These are phyloP conservation scores for Candida alai DNA, from an alignment of 805 yeast species.

Conservation along the genomic window DNA sequence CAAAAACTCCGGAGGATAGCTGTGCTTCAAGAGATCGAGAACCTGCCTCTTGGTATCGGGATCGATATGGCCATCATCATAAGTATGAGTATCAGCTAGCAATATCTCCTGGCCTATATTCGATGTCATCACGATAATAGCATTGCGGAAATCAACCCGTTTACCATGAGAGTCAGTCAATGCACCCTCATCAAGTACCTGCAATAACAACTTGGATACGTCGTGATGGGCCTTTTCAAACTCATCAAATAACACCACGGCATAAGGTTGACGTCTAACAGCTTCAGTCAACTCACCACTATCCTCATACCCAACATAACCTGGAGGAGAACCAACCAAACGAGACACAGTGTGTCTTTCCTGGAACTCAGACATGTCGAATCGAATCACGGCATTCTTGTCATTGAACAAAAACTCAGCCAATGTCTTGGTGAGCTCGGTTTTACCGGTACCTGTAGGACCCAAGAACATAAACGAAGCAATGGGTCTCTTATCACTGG, in stretches of 20 bases:
- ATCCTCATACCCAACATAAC: constrained; percentile 94
- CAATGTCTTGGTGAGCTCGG: constrained; percentile 88
- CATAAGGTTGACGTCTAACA: constrained; percentile 89
- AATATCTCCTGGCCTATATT: constrained; percentile 93
- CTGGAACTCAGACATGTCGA: constrained; percentile 98
- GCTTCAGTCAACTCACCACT: constrained; percentile 97
- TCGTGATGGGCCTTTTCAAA: constrained; percentile 97
- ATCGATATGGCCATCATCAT: constrained; percentile 58
- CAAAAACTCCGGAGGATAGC: constrained; percentile 92
- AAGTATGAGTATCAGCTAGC: constrained; percentile 57
- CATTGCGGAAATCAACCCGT: constrained; percentile 88
- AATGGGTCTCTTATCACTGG: constrained; percentile 91
- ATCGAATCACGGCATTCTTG: constrained; percentile 79
- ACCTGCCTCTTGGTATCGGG: constrained; percentile 54
- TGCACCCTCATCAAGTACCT: constrained; percentile 92
- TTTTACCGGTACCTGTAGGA: constrained; percentile 98
- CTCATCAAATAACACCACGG: constrained; percentile 91
- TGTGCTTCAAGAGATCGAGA: constrained; percentile 59
- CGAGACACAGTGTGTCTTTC: constrained; percentile 90
- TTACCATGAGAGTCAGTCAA: constrained; percentile 95
- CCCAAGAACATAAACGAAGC: constrained; percentile 96
- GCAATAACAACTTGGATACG: constrained; percentile 83
- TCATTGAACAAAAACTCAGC: constrained; percentile 92
- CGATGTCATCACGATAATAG: constrained; percentile 94
- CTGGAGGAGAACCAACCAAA: constrained; percentile 96